Evolutionary conservation across 2,329 filamentous ascomycete genomes (phyloP).

Genomic region (Arthroderma sp.): DNA sequence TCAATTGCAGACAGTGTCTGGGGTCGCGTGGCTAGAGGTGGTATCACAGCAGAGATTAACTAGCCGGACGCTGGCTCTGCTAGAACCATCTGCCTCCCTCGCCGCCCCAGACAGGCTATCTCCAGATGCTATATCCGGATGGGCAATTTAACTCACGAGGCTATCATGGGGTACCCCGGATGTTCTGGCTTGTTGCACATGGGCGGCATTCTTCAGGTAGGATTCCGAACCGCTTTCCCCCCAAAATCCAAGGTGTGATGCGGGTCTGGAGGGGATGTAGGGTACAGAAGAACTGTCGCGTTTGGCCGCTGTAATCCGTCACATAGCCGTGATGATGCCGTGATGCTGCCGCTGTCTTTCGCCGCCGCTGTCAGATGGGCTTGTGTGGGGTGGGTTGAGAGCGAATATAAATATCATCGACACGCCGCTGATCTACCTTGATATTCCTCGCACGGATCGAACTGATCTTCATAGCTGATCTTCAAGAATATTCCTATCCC

Average conservation of each 20-base stretch:
- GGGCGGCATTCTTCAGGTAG: constrained; percentile 3
- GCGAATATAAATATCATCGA: constrained; percentile 61
- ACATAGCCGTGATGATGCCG: background rate
- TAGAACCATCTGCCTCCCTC: background rate
- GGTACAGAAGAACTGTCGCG: background rate
- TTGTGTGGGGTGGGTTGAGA: constrained; percentile 34
- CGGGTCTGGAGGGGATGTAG: background rate
- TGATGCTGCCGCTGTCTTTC: background rate
- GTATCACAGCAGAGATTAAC: background rate
- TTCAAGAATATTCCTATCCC: background rate
- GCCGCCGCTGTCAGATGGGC: background rate
- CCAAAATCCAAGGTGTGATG: background rate
- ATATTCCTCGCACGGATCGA: background rate
- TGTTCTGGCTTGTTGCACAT: background rate
- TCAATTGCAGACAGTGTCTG: background rate
- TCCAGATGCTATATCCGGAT: background rate
- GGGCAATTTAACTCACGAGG: background rate
- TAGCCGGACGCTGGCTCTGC: background rate
- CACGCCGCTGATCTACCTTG: constrained; percentile 48
- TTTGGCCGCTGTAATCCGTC: constrained; percentile 1
- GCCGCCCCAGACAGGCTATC: background rate
- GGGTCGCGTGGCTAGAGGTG: background rate
- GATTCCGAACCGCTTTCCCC: constrained; percentile 1
- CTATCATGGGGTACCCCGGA: background rate
- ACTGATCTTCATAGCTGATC: constrained; percentile 4